Base-by-base conservation (phyloP, 495 filamentous ascomycete species). In the Massariosphaeria phaeospora region DNA sequence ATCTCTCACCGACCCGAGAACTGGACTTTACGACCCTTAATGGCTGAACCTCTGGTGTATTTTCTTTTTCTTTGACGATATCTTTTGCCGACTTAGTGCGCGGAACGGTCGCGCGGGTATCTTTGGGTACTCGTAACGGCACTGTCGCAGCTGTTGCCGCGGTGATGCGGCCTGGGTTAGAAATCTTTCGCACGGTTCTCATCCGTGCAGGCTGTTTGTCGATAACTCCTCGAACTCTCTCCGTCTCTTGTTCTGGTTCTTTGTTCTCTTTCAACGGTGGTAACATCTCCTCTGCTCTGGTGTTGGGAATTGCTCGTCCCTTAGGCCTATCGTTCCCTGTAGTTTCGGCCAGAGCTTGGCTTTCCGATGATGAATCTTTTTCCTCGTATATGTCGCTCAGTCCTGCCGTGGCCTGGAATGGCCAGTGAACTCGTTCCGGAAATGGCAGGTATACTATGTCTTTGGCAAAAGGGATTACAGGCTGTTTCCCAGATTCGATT, bases 401-500 rank as follows among this genome's bases (percentile, higher is more conserved):
- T 12, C 52, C 58, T 25, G 36, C 55, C 13, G 51, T 24, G 11
- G 39, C 27, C 7, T 39, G 44, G 29, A 43, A 47, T 34, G 63
- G 56, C 62, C 62, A 67, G 30, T 58, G 48, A 2, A 51, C 48
- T 1, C 59, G 52, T 29, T 57, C 56, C 10, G 59, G 66, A 46
- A 64, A 62, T 26, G 65, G 65, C 25, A 63, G 46, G 50, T 72
- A 72, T 5, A 72, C 67, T 9, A 52, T 62, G 13, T 66, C 69
- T n/a, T 58, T 52, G 5, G 69, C 59, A 40, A 72, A 69, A 8
- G 70, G 70, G 33, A 72, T 66, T 21, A 58, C 63, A 0, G 70
- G 70, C 43, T 68, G 64, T 23, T 63, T 63, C 12, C 67, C 67
- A 8, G 55, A 48, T 21, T 64, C 54, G 24, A 68, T 65, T 52